A percentile compares a stretch with the other conserved stretches of the same genome.
These are phyloP conservation scores for Zygosaccharomyces gambellarensis DNA, from an alignment of 805 yeast species.

Conservation along the genomic window DNA sequence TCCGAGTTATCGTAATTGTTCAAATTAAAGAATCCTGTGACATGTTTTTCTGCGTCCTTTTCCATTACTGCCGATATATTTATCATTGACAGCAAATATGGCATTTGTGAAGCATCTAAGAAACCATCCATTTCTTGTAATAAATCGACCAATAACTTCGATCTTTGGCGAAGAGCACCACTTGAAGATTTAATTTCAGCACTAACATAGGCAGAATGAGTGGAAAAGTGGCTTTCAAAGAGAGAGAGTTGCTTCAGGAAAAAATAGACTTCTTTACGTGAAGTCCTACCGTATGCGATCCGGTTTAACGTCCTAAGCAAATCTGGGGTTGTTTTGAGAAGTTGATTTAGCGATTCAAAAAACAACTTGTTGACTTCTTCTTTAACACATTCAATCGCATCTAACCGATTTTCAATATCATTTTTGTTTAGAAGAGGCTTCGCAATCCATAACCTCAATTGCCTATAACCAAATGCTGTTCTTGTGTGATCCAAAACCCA, in stretches of 20 bases:
- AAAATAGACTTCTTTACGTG: slow-evolving; percentile 54
- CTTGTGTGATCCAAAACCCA: slow-evolving; percentile 80
- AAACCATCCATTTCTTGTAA: slow-evolving; percentile 38
- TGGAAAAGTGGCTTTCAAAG: slow-evolving; percentile 33
- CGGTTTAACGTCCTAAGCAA: slow-evolving; percentile 53
- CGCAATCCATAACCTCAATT: slow-evolving; percentile 66
- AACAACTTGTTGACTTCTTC: slow-evolving; percentile 37
- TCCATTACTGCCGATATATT: slow-evolving; percentile 50
- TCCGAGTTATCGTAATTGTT: slow-evolving; percentile 38
- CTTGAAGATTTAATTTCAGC: slow-evolving; percentile 20
- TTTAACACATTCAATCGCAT: slow-evolving; percentile 51
- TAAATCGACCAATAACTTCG: slow-evolving; percentile 36
- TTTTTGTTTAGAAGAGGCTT: slow-evolving; percentile 58
- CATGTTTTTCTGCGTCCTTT: slow-evolving; percentile 42
- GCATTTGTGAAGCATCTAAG: slow-evolving; percentile 32
- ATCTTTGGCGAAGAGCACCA: slow-evolving; percentile 20
- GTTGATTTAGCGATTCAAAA: slow-evolving; percentile 35
- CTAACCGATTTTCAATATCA: slow-evolving; percentile 54
- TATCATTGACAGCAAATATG: slow-evolving; percentile 44
- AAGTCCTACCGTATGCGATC: slow-evolving; percentile 54
- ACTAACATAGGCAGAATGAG: slow-evolving; percentile 29
- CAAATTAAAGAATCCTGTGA: slow-evolving; percentile 40
- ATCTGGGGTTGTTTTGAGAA: slow-evolving; percentile 45
- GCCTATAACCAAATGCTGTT: slow-evolving; percentile 69
- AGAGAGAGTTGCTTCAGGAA: slow-evolving; percentile 45